phyloP scores from a whole-genome alignment of 257 asterid species.

The Penstemon davidsonii region DNA sequence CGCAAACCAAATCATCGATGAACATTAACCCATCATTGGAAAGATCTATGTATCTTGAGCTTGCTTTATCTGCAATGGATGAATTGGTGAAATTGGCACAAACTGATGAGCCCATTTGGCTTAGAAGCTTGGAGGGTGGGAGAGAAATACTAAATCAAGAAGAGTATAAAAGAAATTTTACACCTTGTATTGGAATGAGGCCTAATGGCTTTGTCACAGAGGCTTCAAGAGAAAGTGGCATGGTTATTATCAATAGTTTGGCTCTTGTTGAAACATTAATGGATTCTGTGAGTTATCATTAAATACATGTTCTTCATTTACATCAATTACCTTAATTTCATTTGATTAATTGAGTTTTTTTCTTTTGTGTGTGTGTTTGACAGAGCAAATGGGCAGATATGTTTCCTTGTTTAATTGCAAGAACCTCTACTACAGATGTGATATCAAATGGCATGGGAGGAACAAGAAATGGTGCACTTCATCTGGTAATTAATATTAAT shows the following conservation, averaged over 20 bases:
- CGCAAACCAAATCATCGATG: conserved; percentile 22
- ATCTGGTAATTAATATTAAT: conserved; percentile 50
- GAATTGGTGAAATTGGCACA: conserved; percentile 78
- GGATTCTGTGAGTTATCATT: conserved; percentile 52
- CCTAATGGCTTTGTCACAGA: conserved; percentile 50
- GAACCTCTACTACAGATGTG: conserved; percentile 54
- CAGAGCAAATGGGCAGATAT: conserved; percentile 72
- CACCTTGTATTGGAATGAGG: conserved; percentile 47
- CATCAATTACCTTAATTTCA: no score
- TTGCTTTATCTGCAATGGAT: conserved; percentile 86
- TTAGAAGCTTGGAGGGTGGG: conserved; percentile 57
- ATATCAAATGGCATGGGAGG: conserved; percentile 74
- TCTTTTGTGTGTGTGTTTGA: not conserved
- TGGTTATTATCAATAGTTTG: conserved; percentile 48
- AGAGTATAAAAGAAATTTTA: conserved; percentile 44
- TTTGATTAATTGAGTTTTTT: not conserved
- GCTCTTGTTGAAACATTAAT: conserved; percentile 58
- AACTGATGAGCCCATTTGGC: conserved; percentile 75
- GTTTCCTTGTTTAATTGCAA: conserved; percentile 69
- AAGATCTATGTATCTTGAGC: conserved; percentile 79
- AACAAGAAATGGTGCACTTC: conserved; percentile 72
- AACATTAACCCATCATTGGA: conserved; percentile 46
- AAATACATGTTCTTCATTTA: not conserved
- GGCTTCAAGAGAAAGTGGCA: conserved; percentile 52
- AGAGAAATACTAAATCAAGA: conserved; percentile 44